Conservation (phyloP, 2,329 filamentous ascomycete species). For the Ilyonectria mors-panacis region DNA sequence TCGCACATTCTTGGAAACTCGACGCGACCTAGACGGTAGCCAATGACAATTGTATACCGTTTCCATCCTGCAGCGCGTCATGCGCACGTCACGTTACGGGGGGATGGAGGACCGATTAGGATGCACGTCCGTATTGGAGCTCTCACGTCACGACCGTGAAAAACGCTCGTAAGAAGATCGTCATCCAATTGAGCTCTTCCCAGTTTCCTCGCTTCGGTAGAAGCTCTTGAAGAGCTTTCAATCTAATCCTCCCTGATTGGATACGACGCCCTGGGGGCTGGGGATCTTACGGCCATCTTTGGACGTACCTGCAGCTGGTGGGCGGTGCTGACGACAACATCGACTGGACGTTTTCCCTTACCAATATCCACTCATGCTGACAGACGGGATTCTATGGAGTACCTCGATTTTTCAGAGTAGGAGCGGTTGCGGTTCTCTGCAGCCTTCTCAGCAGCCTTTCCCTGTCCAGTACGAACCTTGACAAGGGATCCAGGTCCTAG, state of each 20-base stretch:
- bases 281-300: conserved; percentile 7
- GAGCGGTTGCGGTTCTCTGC: conserved; percentile 10
- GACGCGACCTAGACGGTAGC: conserved; percentile 26
- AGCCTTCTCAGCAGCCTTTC: conserved; percentile 12
- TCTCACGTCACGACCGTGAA: conserved; percentile 4
- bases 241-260: conserved; percentile 25
- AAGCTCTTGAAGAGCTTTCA: conserved; percentile 25
- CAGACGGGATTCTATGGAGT: not conserved
- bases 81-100: conserved; percentile 21
- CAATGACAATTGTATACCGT: conserved; percentile 17
- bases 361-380: conserved; percentile 11
- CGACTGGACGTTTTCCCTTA: conserved; percentile 1
- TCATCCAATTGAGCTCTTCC: conserved; percentile 6
- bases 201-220: conserved; percentile 4
- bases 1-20: conserved; percentile 9
- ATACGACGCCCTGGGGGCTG: conserved; percentile 9
- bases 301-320: conserved; percentile 32
- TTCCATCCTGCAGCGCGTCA: conserved; percentile 16
- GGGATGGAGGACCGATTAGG: not conserved
- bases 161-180: conserved; percentile 4
- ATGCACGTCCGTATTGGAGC: conserved; percentile 14
- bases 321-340: conserved; percentile 31
- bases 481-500: conserved; percentile 40
- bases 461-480: conserved; percentile 23
- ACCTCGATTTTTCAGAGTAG: conserved; percentile 3